Base-by-base conservation (phyloP, 805 yeast species). In the Naumovozyma castellii region DNA sequence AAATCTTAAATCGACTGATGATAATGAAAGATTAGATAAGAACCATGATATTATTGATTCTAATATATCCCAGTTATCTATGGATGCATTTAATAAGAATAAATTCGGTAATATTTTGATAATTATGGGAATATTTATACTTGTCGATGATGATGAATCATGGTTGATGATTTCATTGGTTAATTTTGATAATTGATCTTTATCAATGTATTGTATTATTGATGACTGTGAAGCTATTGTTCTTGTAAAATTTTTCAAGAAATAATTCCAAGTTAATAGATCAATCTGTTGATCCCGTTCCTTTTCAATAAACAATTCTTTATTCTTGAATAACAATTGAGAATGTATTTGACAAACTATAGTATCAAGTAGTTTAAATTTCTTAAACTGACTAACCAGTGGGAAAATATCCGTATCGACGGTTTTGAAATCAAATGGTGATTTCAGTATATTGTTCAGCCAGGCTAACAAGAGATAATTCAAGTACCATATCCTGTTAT, bases 401-500 rank as follows among this genome's bases (percentile, higher is more conserved):
- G 70, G 44, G 0, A 47, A 42, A 34, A 65, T 69, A 1, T 80
- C 49, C 2, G 54, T 39, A 1, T 50, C 45, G 22, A 43, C 32
- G 3, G 71, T 56, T 0, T 57, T 59, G 18, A 88, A 62, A 2
- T 74, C 69, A 52, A 88, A 87, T 0, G 97, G 97, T 0, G 79
- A 75, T n/a, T 83, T 62, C 0, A 78, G 71, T 17, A 87, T 61
- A 8, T 80, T 75, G 0, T 80, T 71, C 8, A 85, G 66, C 95
- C 95, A 88, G 3, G 82, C 63, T 6, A 86, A 58, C 32, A 77
- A 53, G 9, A 79, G 58, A 41, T 65, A 78, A 28, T 62, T 53
- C 22, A 65, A 65, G 36, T 70, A 66, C 84, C 81, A 76, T 5
- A 45, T 30, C 6, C 27, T 22, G 9, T 22, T 22, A 4, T 17